phyloP scores from a whole-genome alignment of 805 yeast species.

The Grigorovia humatica region DNA sequence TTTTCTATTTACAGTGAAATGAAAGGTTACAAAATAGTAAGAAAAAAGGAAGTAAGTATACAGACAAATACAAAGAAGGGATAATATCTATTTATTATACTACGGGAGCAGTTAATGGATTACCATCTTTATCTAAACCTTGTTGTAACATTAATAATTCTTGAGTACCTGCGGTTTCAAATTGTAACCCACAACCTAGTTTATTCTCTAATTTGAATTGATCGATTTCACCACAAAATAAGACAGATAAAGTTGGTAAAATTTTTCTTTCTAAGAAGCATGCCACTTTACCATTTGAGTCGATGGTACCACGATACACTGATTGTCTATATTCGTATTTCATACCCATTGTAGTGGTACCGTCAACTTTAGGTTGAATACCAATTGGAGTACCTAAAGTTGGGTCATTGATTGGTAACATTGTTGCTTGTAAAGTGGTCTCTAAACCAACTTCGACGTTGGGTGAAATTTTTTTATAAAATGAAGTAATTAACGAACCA shows the following conservation, averaged over 20 bases:
- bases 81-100: background rate
- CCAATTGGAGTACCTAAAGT: conserved; percentile 73
- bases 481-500: conserved; percentile 80
- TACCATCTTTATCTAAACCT: conserved; percentile 77
- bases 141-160: conserved; percentile 87
- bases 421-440: conserved; percentile 67
- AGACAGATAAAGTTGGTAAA: conserved; percentile 78
- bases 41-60: no score
- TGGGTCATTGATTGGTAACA: conserved; percentile 64
- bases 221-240: conserved; percentile 89
- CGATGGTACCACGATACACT: conserved; percentile 89
- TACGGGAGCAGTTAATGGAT: conserved; percentile 67
- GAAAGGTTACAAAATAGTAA: background rate
- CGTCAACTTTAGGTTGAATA: conserved; percentile 78
- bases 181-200: conserved; percentile 89
- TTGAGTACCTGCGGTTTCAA: conserved; percentile 91
- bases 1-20: no score
- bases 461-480: conserved; percentile 89
- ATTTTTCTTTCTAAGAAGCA: conserved; percentile 89
- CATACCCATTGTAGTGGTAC: conserved; percentile 88
- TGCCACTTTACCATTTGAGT: conserved; percentile 81
- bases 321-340: conserved; percentile 97
- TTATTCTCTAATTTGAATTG: conserved; percentile 70
- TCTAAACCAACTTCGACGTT: conserved; percentile 93
- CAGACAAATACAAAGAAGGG: background rate